Conservation (phyloP, 345 rosid genomes). For the Cardamine chenopodiifolia region DNA sequence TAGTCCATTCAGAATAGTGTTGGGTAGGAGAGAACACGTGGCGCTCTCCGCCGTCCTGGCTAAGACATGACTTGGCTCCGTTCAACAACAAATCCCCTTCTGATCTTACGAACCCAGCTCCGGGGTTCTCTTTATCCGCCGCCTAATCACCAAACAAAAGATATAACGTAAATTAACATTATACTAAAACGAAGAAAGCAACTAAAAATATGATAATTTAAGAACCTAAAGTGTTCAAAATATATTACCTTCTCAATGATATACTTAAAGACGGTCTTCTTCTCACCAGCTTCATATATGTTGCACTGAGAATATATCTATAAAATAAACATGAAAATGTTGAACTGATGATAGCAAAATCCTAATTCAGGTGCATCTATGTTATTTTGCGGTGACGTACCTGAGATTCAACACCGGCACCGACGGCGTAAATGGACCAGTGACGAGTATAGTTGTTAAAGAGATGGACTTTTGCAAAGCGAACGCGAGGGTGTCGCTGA, state of each 20-base stretch:
- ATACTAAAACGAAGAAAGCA: background rate
- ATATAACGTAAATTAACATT: background rate
- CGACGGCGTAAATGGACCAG: conserved; percentile 93
- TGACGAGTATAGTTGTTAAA: conserved; percentile 85
- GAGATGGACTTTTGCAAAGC: conserved; percentile 84
- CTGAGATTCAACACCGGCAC: conserved; percentile 94
- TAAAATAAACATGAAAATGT: conserved; percentile 13
- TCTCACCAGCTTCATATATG: conserved; percentile 91
- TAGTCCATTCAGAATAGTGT: conserved; percentile 73
- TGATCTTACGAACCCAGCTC: conserved; percentile 64
- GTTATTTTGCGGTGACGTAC: conserved; percentile 33
- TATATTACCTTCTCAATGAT: conserved; percentile 71
- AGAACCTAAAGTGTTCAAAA: background rate
- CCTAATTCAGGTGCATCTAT: background rate
- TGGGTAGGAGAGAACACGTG: conserved; percentile 70
- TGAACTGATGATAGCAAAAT: background rate
- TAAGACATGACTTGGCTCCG: conserved; percentile 70
- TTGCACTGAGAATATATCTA: conserved; percentile 94
- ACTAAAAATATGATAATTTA: background rate
- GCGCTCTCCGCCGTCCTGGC: conserved; percentile 38
- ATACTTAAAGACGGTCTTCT: conserved; percentile 88
- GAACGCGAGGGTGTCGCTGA: conserved; percentile 93
- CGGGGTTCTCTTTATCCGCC: conserved; percentile 59
- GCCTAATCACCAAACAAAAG: conserved; percentile 53
- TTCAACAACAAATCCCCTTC: conserved; percentile 72